These are phyloP conservation scores for Colletotrichum orchidophilum DNA, from an alignment of 2,329 filamentous ascomycete species.

Conservation along the genomic window DNA sequence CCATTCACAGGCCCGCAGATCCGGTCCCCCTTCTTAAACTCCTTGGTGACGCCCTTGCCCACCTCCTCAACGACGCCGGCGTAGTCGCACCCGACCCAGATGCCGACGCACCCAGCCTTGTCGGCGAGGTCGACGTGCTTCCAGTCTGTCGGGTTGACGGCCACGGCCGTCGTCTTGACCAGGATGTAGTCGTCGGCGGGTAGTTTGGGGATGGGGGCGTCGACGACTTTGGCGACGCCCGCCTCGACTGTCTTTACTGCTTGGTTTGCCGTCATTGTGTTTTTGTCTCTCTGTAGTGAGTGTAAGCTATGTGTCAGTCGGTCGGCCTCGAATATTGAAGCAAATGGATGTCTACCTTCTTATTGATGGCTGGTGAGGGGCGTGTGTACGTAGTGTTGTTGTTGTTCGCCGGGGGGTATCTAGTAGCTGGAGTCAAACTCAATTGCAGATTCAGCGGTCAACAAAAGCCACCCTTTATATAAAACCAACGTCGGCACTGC, in stretches of 20 bases:
- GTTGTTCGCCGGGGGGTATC: background rate
- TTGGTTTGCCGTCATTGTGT: slow-evolving; percentile 31
- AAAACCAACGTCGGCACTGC: background rate
- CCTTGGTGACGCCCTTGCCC: slow-evolving; percentile 52
- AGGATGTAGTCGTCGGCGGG: slow-evolving; percentile 43
- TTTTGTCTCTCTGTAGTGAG: background rate
- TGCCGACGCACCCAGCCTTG: slow-evolving; percentile 32
- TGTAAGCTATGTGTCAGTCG: background rate
- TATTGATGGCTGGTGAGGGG: background rate
- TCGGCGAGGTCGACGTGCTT: slow-evolving; percentile 43
- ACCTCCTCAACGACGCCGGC: slow-evolving; percentile 57
- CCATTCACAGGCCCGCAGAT: slow-evolving; percentile 53
- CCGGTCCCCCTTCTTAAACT: slow-evolving; percentile 58
- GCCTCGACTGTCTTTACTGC: slow-evolving; percentile 32
- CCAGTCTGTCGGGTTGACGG: slow-evolving; percentile 49
- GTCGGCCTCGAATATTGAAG: background rate
- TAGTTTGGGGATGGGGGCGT: slow-evolving; percentile 35
- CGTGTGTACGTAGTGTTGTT: background rate
- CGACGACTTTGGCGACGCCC: slow-evolving; percentile 43
- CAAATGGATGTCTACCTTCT: background rate
- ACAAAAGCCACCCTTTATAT: background rate
- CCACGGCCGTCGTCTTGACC: slow-evolving; percentile 47
- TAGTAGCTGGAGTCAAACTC: background rate
- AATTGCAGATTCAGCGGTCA: background rate
- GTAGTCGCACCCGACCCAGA: slow-evolving; percentile 55